Evolutionary conservation across 2,329 filamentous ascomycete genomes (phyloP).

Genomic region (Microascus cirrosus): DNA sequence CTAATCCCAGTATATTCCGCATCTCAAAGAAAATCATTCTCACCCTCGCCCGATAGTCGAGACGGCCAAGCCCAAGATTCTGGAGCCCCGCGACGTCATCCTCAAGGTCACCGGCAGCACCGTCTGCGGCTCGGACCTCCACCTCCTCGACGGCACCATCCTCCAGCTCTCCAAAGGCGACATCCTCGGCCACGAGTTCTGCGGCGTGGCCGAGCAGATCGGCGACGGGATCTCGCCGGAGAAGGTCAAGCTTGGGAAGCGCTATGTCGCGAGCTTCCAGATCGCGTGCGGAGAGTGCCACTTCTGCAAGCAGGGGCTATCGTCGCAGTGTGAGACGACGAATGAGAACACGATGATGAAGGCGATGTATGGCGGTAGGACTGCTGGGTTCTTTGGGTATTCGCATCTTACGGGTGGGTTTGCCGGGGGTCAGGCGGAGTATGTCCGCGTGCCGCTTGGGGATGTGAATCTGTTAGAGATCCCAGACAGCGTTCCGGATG

Average conservation of each 20-base stretch:
- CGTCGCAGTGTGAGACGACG: slow-evolving; percentile 70
- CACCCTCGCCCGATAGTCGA: slow-evolving; percentile 33
- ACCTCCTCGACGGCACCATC: slow-evolving; percentile 44
- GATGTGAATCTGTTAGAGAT: slow-evolving; percentile 74
- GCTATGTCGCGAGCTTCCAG: slow-evolving; percentile 80
- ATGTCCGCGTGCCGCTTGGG: slow-evolving; percentile 68
- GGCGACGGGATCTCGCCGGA: slow-evolving; percentile 35
- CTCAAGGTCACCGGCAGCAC: slow-evolving; percentile 61
- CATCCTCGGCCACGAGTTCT: slow-evolving; percentile 56
- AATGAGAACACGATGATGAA: slow-evolving; percentile 62
- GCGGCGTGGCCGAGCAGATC: slow-evolving; percentile 41
- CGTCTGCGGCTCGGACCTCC: slow-evolving; percentile 47
- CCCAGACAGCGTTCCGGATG: slow-evolving; percentile 69
- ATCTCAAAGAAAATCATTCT: not conserved
- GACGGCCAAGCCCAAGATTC: slow-evolving; percentile 56
- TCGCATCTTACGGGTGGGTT: slow-evolving; percentile 78
- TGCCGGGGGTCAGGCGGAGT: slow-evolving; percentile 80
- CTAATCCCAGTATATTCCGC: not conserved
- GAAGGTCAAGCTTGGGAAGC: slow-evolving; percentile 45
- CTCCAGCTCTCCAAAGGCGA: slow-evolving; percentile 52
- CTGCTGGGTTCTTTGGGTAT: slow-evolving; percentile 64
- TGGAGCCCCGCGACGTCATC: slow-evolving; percentile 69
- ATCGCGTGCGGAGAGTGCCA: slow-evolving; percentile 66
- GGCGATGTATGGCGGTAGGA: slow-evolving; percentile 68
- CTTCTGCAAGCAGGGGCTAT: slow-evolving; percentile 69